Percentiles rank a stretch among this genome's conserved stretches.
Conservation (phyloP, 2,329 filamentous ascomycete species). For the Akanthomyces uredinophilus region DNA sequence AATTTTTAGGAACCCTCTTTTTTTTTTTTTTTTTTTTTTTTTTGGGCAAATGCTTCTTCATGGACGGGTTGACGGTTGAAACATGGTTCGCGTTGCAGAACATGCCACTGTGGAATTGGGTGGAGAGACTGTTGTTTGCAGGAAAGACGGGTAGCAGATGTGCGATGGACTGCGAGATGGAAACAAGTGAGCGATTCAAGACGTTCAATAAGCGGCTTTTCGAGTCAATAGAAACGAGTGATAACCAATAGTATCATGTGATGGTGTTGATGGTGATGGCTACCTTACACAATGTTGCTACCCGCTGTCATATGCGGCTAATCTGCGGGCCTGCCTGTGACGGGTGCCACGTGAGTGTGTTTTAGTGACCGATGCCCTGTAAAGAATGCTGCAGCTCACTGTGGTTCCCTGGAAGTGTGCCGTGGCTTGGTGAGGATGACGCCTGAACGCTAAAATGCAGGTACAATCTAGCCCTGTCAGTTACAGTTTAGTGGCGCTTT, state of each 20-base stretch:
- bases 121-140: background rate
- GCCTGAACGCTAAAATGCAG: background rate
- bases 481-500: background rate
- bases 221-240: background rate
- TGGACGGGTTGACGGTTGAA: background rate
- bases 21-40: background rate
- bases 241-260: background rate
- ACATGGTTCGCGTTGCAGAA: background rate
- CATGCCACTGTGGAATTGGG: background rate
- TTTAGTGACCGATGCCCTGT: constrained; percentile 4
- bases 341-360: background rate
- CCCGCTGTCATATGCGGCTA: constrained; percentile 6
- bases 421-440: background rate
- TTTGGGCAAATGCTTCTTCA: background rate
- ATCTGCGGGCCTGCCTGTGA: background rate
- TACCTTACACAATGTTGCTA: background rate
- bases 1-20: background rate
- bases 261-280: background rate
- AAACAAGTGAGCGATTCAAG: background rate
- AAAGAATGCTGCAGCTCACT: background rate
- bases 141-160: background rate
- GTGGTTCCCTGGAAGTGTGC: background rate
- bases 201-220: background rate
- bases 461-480: background rate
- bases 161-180: background rate